phyloP scores from a whole-genome alignment of 148 eudicot genomes.

The Diospyros kaki region DNA sequence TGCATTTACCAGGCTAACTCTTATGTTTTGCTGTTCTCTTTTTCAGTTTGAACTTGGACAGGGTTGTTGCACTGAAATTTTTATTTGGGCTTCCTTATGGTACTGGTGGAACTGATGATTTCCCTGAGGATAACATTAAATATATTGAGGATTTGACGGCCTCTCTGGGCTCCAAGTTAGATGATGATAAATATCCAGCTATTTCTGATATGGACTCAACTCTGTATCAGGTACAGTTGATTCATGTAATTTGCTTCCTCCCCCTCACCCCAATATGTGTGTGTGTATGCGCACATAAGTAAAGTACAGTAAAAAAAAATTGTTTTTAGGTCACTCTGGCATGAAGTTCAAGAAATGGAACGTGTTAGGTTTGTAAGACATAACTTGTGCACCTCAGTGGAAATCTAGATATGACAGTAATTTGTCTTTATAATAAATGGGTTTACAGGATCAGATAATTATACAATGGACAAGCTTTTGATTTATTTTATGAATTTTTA shows the following conservation, averaged over 20 bases:
- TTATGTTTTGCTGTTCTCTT: constrained; percentile 10
- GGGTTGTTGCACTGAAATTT: constrained; percentile 58
- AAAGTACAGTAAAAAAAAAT: background rate
- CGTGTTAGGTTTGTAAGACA: background rate
- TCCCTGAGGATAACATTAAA: constrained; percentile 48
- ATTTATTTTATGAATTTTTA: too few relatives aligned
- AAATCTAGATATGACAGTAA: background rate
- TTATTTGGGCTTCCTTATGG: constrained; percentile 58
- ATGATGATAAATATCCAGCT: constrained; percentile 28
- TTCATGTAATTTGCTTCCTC: background rate
- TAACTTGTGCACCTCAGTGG: background rate
- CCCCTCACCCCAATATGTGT: background rate
- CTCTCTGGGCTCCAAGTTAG: constrained; percentile 48
- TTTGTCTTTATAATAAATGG: background rate
- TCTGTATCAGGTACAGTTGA: constrained; percentile 35
- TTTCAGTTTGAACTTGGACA: constrained; percentile 52
- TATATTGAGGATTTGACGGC: constrained; percentile 50
- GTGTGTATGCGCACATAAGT: too few relatives aligned
- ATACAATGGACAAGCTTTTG: too few relatives aligned
- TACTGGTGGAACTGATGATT: constrained; percentile 30
- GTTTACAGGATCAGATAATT: background rate
- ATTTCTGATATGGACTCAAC: constrained; percentile 28
- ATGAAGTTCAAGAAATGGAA: background rate
- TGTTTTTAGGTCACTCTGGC: background rate
- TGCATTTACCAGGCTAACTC: background rate